Conservation (phyloP, 768 basidiomycete genomes). For the Russula sp. region DNA sequence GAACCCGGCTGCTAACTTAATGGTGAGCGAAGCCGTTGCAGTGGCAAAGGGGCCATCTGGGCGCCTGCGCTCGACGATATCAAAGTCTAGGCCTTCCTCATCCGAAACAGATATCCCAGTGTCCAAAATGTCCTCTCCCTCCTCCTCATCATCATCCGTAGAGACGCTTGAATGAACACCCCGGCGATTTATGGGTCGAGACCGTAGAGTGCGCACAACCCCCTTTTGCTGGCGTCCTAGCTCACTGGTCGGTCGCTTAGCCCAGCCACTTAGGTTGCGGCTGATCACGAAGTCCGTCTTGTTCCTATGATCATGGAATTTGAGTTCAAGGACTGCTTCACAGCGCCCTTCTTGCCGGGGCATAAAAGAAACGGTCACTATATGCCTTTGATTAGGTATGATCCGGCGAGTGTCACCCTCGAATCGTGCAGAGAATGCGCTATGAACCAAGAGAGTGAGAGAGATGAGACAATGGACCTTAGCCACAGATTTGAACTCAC, state of each 20-base stretch:
- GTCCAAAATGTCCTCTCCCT: slow-evolving; percentile 36
- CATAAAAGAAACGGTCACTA: slow-evolving; percentile 4
- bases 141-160: slow-evolving; percentile 20
- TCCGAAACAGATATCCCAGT: slow-evolving; percentile 39
- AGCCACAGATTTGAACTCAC: slow-evolving; percentile 5
- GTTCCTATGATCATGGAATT: slow-evolving; percentile 5
- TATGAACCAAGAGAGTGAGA: background rate
- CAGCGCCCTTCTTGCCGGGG: slow-evolving; percentile 18
- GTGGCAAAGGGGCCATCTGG: slow-evolving; percentile 31
- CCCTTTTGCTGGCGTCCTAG: background rate
- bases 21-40: slow-evolving; percentile 23
- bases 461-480: background rate
- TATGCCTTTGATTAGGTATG: slow-evolving; percentile 2
- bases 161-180: background rate
- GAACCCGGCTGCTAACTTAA: slow-evolving; percentile 17
- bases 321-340: slow-evolving; percentile 21
- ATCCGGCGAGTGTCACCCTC: slow-evolving; percentile 4
- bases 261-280: slow-evolving; percentile 12
- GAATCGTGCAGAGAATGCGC: slow-evolving; percentile 19
- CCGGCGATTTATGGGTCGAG: background rate
- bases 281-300: slow-evolving; percentile 12
- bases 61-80: slow-evolving; percentile 44
- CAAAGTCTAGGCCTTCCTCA: slow-evolving; percentile 48
- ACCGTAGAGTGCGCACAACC: background rate
- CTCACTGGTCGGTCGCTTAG: background rate